Evolutionary conservation across 495 filamentous ascomycete species (phyloP).

Genomic region (Mytilinidion resinicola): DNA sequence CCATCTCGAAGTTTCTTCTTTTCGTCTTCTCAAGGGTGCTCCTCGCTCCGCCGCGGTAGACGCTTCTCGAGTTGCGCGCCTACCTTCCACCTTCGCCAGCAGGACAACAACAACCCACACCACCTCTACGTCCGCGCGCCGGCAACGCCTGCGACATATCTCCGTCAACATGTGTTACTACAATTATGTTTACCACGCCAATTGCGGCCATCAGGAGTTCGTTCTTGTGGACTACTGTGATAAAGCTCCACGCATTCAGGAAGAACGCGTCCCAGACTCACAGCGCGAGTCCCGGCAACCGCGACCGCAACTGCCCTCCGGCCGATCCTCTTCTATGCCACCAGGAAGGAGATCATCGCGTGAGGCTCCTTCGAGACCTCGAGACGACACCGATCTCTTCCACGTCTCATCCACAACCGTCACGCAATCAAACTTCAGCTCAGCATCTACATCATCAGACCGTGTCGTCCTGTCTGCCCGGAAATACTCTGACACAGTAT

Average conservation of each 20-base stretch:
- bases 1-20: too few species aligned
- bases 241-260: constrained; percentile 6
- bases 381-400: too few species aligned
- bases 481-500: too few species aligned
- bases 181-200: constrained; percentile 18
- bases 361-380: too few species aligned
- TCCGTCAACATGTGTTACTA: constrained; percentile 24
- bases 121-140: neutral
- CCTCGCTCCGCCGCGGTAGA: neutral
- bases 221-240: constrained; percentile 15
- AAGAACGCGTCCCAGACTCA: neutral
- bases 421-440: too few species aligned
- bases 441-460: too few species aligned
- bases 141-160: neutral
- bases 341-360: too few species aligned
- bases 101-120: neutral
- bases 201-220: constrained; percentile 24
- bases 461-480: too few species aligned
- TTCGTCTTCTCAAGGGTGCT: too few species aligned
- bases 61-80: neutral
- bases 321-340: neutral
- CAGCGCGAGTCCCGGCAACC: neutral
- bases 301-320: neutral
- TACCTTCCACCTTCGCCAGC: neutral
- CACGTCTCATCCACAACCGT: too few species aligned